Evolutionary conservation across 306 rosid species (phyloP).

Genomic region (Rosa chinensis): DNA sequence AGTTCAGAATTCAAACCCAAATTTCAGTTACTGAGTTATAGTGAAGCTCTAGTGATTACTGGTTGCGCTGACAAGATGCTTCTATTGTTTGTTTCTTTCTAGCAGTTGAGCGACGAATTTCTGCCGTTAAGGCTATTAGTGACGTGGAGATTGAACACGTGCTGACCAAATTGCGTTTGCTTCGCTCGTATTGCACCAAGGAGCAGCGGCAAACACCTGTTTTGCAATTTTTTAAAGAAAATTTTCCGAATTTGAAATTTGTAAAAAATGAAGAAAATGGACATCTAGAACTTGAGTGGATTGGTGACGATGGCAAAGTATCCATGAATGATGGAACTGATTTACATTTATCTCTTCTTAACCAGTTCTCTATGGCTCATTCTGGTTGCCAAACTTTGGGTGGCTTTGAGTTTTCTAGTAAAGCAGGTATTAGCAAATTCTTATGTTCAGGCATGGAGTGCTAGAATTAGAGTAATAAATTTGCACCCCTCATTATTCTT

Average conservation of each 20-base stretch:
- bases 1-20: background rate
- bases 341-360: slow-evolving; percentile 52
- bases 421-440: slow-evolving; percentile 43
- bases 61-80: background rate
- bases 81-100: background rate
- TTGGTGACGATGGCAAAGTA: slow-evolving; percentile 24
- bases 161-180: slow-evolving; percentile 60
- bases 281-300: slow-evolving; percentile 53
- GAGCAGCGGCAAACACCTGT: slow-evolving; percentile 60
- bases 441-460: background rate
- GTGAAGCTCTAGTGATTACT: background rate
- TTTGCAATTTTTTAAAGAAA: slow-evolving; percentile 48
- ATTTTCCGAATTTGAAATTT: slow-evolving; percentile 52
- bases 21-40: background rate
- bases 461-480: background rate
- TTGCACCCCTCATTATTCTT: background rate
- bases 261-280: slow-evolving; percentile 34
- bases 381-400: slow-evolving; percentile 51
- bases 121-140: slow-evolving; percentile 73
- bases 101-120: slow-evolving; percentile 57
- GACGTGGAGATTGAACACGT: slow-evolving; percentile 69
- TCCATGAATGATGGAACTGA: slow-evolving; percentile 39
- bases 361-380: slow-evolving; percentile 55
- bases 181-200: slow-evolving; percentile 54
- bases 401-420: slow-evolving; percentile 60